Percentiles rank a stretch among this genome's conserved stretches.
Conservation (phyloP, 1,284 basidiomycete genomes). For the Schizopora paradoxa region DNA sequence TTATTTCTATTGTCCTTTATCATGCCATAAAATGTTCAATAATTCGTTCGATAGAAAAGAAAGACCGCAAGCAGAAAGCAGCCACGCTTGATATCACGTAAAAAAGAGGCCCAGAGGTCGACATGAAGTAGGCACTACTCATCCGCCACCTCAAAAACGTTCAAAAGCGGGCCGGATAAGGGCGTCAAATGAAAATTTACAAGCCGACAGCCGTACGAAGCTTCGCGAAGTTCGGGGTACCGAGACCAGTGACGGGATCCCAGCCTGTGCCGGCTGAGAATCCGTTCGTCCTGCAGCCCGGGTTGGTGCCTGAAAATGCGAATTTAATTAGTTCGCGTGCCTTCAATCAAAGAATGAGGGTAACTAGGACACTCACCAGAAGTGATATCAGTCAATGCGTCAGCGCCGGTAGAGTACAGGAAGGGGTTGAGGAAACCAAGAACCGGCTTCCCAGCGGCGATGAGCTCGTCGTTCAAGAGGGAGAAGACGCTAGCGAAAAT, state of each 20-base stretch:
- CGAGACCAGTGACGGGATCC: slow-evolving; percentile 35
- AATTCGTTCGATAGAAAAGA: no score
- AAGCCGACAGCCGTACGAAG: slow-evolving; percentile 27
- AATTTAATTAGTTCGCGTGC: not conserved
- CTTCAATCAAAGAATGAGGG: no score
- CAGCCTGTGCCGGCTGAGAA: slow-evolving; percentile 31
- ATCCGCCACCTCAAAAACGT: no score
- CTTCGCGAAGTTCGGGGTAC: slow-evolving; percentile 32
- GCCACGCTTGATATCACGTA: no score
- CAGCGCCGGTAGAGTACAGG: slow-evolving; percentile 27
- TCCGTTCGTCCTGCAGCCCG: slow-evolving; percentile 30
- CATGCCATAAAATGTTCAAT: no score
- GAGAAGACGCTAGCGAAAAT: slow-evolving; percentile 34
- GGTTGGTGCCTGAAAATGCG: slow-evolving; percentile 16
- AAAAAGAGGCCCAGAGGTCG: no score
- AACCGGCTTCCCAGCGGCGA: slow-evolving; percentile 29
- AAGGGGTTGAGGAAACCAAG: slow-evolving; percentile 41
- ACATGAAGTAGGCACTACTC: no score
- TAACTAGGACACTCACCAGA: no score
- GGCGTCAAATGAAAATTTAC: no score
- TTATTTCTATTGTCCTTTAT: no score
- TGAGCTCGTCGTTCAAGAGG: slow-evolving; percentile 35
- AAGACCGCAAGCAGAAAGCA: no score
- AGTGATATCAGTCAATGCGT: slow-evolving; percentile 28
- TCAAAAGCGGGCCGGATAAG: no score